These are phyloP conservation scores for Podospora fimiseda DNA, from an alignment of 495 filamentous ascomycete genomes.

Conservation along the genomic window DNA sequence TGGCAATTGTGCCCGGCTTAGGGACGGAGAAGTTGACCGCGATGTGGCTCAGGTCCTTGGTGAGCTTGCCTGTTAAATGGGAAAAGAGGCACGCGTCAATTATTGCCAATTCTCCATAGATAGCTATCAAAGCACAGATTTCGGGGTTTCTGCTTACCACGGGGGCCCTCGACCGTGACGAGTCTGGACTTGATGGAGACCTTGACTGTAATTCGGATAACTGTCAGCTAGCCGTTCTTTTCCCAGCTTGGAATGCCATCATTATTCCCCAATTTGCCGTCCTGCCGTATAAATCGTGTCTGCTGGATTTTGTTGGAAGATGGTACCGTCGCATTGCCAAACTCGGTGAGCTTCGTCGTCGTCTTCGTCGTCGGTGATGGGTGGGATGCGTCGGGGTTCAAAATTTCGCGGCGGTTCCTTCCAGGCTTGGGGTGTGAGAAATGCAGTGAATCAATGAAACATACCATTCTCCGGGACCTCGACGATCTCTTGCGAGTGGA, in stretches of 20 bases:
- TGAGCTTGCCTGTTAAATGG: conserved; percentile 66
- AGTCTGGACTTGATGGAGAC: conserved; percentile 90
- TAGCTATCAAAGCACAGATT: neutral
- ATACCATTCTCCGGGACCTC: conserved; percentile 93
- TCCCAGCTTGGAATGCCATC: conserved; percentile 11
- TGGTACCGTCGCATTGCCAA: conserved; percentile 1
- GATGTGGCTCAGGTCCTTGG: conserved; percentile 92
- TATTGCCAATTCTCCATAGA: neutral
- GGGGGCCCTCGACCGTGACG: conserved; percentile 93
- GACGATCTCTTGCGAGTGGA: conserved; percentile 92
- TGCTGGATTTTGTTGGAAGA: neutral
- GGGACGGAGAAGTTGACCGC: conserved; percentile 89
- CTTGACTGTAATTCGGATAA: conserved; percentile 62
- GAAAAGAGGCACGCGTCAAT: neutral
- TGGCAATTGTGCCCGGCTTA: conserved; percentile 77
- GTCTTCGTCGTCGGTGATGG: conserved; percentile 1
- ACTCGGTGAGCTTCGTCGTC: neutral
- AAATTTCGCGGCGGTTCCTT: conserved; percentile 8
- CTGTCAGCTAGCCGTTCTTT: conserved; percentile 32
- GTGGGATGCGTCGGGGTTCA: conserved; percentile 14
- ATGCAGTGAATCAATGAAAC: conserved; percentile 33
- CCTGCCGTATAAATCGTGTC: neutral
- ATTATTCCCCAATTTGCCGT: neutral
- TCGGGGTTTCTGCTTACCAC: conserved; percentile 47
- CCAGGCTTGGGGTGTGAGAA: conserved; percentile 2